phyloP scores from a whole-genome alignment of 176 grass and related monocot species.

The Bromus sterilis region DNA sequence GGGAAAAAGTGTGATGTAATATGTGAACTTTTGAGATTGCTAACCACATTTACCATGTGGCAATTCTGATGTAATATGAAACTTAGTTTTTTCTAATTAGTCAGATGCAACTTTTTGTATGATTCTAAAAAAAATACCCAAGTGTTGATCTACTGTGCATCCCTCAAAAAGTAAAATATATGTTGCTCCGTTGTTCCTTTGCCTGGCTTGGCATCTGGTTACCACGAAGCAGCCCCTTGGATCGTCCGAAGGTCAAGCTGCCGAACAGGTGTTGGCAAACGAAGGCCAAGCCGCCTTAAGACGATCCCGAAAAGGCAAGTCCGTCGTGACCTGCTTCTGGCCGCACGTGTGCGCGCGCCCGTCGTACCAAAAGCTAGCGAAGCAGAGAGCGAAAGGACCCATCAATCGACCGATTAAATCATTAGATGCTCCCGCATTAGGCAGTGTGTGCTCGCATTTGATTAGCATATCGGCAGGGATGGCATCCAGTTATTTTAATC shows the following conservation, averaged over 20 bases:
- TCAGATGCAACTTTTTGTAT: too few species aligned
- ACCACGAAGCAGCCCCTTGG: neutral
- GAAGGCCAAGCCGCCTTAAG: neutral
- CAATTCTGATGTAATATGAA: too few species aligned
- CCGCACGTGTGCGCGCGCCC: conserved; percentile 7
- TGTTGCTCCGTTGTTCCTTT: neutral
- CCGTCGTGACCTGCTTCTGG: neutral
- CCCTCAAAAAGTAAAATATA: too few species aligned
- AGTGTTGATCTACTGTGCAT: too few species aligned
- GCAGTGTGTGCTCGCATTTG: conserved; percentile 22
- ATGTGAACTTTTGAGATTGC: too few species aligned
- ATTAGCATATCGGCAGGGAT: conserved; percentile 34
- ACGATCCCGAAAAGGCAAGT: conserved; percentile 9
- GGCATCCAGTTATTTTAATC: conserved; percentile 20
- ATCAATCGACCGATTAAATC: too few species aligned
- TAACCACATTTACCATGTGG: too few species aligned
- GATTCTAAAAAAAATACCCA: too few species aligned
- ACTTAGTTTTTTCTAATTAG: too few species aligned
- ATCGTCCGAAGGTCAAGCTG: neutral
- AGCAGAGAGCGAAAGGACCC: neutral
- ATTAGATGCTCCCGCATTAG: conserved; percentile 14
- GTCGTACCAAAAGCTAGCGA: neutral
- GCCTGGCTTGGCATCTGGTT: neutral
- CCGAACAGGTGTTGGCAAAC: neutral
- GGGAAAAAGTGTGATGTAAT: too few species aligned